phyloP scores from a whole-genome alignment of 2,329 filamentous ascomycete species.

The Magnaporthiopsis poae region DNA sequence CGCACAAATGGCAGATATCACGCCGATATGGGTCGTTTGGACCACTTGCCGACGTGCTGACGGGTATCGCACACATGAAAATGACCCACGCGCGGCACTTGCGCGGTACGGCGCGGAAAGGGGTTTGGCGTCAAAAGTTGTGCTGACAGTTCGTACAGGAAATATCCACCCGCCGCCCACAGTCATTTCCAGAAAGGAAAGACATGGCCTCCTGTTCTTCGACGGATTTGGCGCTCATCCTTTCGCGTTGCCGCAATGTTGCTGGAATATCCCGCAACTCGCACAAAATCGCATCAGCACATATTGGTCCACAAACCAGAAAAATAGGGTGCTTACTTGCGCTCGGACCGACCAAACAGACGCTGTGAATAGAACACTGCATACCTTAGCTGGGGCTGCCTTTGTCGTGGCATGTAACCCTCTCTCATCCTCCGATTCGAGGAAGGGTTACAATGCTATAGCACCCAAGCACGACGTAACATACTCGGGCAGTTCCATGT shows the following conservation, averaged over 20 bases:
- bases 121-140: neutral
- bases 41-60: neutral
- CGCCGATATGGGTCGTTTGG: too few relatives aligned
- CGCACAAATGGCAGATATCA: neutral
- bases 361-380: neutral
- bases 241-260: neutral
- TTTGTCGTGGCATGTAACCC: neutral
- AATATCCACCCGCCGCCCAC: neutral
- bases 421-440: neutral
- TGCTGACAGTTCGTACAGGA: neutral
- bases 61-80: neutral
- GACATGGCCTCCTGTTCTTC: neutral
- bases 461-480: neutral
- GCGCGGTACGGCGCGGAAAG: neutral
- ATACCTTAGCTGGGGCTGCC: neutral
- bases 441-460: neutral
- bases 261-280: neutral
- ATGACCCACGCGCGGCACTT: neutral
- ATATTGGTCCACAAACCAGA: neutral
- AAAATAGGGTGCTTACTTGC: neutral
- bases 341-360: neutral
- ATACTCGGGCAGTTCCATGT: neutral
- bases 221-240: neutral
- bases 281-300: neutral
- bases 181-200: neutral